Conservation (phyloP, 108 stramenopile species). For the Nitzschia putrida region DNA sequence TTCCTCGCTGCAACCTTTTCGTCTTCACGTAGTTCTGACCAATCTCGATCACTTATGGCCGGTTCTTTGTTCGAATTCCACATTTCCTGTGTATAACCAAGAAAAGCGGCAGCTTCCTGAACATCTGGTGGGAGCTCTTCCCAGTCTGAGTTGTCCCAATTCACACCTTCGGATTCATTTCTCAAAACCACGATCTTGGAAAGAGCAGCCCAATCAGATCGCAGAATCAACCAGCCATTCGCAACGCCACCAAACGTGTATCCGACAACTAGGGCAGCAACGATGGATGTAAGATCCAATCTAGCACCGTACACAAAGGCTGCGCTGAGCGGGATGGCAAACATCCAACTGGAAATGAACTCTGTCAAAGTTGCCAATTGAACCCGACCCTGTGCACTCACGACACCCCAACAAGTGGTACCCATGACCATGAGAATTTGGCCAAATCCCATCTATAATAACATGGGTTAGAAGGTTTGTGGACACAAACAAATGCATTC, state of each 20-base stretch:
- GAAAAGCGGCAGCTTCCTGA: conserved; percentile 32
- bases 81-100: conserved; percentile 39
- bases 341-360: conserved; percentile 52
- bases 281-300: conserved; percentile 47
- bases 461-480: neutral
- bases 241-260: conserved; percentile 52
- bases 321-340: conserved; percentile 57
- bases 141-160: conserved; percentile 39
- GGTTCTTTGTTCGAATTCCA: conserved; percentile 42
- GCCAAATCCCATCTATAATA: conserved; percentile 42
- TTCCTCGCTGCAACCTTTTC: conserved; percentile 44
- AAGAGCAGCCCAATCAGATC: conserved; percentile 50
- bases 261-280: conserved; percentile 54
- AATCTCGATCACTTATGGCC: conserved; percentile 19
- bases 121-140: conserved; percentile 43
- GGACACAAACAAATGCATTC: neutral
- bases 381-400: conserved; percentile 70
- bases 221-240: conserved; percentile 45
- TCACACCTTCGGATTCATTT: conserved; percentile 21
- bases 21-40: conserved; percentile 42
- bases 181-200: conserved; percentile 24
- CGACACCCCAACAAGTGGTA: conserved; percentile 53
- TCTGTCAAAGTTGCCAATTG: conserved; percentile 53
- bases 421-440: conserved; percentile 56
- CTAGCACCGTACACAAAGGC: conserved; percentile 39